phyloP scores from a whole-genome alignment of 2,329 filamentous ascomycete genomes.

The Reticulascus tulasneorum region DNA sequence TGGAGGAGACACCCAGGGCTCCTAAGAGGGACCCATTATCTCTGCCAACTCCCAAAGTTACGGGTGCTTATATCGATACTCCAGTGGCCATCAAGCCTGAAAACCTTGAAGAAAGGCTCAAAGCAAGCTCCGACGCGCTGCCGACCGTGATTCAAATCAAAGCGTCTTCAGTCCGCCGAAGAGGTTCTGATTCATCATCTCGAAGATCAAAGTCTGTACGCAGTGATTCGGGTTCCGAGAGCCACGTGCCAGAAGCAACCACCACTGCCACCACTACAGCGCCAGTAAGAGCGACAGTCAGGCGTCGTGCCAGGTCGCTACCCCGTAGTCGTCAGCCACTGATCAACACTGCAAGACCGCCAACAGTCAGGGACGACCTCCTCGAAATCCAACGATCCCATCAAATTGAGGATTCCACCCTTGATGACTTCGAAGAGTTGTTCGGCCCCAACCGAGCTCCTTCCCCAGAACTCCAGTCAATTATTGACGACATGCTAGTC shows the following conservation, averaged over 20 bases:
- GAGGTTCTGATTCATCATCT: constrained; percentile 5
- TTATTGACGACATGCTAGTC: constrained; percentile 13
- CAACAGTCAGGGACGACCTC: constrained; percentile 53
- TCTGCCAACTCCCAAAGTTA: constrained; percentile 50
- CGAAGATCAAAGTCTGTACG: constrained; percentile 1
- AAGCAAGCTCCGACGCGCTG: constrained; percentile 17
- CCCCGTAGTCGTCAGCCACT: constrained; percentile 42
- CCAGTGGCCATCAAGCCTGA: constrained; percentile 43
- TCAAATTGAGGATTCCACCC: constrained; percentile 55
- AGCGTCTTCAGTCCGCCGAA: constrained; percentile 2
- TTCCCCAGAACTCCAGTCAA: constrained; percentile 11
- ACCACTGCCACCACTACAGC: constrained; percentile 14
- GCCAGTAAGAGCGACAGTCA: constrained; percentile 6
- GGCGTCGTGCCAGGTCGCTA: constrained; percentile 31
- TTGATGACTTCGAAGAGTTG: constrained; percentile 55
- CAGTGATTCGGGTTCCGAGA: constrained; percentile 3
- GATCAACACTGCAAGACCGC: constrained; percentile 49
- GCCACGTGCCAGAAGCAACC: constrained; percentile 7
- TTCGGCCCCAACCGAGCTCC: constrained; percentile 20
- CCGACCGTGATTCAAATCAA: background rate
- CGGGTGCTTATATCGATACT: constrained; percentile 55
- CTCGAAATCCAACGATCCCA: constrained; percentile 47
- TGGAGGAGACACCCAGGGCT: constrained; percentile 46
- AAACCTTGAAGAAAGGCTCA: constrained; percentile 20
- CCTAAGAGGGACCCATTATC: constrained; percentile 39